phyloP scores from a whole-genome alignment of 495 filamentous ascomycete genomes.

The Lindgomyces ingoldianus region DNA sequence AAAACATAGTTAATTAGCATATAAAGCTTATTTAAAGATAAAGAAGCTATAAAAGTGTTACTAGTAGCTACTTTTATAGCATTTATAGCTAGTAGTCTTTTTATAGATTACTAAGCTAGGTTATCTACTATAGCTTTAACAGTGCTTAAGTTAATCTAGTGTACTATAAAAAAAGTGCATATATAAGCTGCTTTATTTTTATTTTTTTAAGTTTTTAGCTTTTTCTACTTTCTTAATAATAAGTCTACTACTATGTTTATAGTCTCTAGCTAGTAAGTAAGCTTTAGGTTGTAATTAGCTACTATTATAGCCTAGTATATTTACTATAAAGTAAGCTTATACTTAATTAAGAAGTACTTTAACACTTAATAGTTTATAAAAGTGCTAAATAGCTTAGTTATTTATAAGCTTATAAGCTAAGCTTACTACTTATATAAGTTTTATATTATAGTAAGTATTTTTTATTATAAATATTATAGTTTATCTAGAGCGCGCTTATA shows the following conservation, averaged over 20 bases:
- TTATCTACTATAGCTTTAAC: background rate
- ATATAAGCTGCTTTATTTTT: background rate
- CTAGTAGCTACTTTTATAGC: too few relatives aligned
- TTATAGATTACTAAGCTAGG: background rate
- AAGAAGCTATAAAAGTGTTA: background rate
- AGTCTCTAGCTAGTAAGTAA: constrained; percentile 30
- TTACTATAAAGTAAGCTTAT: constrained; percentile 33
- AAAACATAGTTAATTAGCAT: background rate
- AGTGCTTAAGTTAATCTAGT: background rate
- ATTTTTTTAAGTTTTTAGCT: constrained; percentile 6
- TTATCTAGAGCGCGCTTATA: constrained; percentile 27
- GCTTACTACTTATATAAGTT: constrained; percentile 41
- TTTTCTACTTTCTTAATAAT: constrained; percentile 19
- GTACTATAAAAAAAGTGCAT: background rate
- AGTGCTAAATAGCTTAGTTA: constrained; percentile 31
- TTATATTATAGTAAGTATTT: constrained; percentile 45
- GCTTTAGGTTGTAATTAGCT: constrained; percentile 32
- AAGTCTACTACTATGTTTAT: constrained; percentile 26
- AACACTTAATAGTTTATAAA: constrained; percentile 44
- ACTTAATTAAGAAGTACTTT: constrained; percentile 39
- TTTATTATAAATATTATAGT: constrained; percentile 45
- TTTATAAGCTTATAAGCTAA: constrained; percentile 30
- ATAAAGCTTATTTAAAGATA: background rate
- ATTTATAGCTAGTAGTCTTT: background rate
- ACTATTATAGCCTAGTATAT: constrained; percentile 33